Conservation (phyloP, 2,329 filamentous ascomycete genomes). For the Xylariaceae sp. region DNA sequence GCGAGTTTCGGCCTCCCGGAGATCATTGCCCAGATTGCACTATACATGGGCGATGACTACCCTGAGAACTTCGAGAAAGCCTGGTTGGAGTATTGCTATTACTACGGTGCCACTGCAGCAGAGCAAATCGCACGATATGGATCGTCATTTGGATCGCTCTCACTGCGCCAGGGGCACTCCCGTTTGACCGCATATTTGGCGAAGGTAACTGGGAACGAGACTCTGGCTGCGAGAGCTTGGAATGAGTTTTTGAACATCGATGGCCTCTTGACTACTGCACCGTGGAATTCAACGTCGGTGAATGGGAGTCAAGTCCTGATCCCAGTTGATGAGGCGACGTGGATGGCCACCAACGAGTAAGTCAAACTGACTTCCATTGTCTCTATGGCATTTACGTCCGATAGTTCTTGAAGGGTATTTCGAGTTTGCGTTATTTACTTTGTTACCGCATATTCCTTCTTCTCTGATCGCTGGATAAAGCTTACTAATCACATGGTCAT, state of each 20-base stretch:
- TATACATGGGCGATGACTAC: conserved; percentile 44
- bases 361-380: too few species aligned
- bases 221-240: conserved; percentile 52
- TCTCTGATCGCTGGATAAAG: too few species aligned
- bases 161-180: conserved; percentile 55
- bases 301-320: conserved; percentile 43
- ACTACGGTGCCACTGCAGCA: conserved; percentile 47
- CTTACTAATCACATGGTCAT: too few species aligned
- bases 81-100: conserved; percentile 60
- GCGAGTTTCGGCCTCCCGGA: conserved; percentile 59
- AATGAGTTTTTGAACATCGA: conserved; percentile 49
- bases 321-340: conserved; percentile 53
- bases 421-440: too few species aligned
- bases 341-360: conserved; percentile 54
- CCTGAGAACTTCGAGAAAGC: conserved; percentile 50
- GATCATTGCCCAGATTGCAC: conserved; percentile 53
- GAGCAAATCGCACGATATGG: conserved; percentile 56
- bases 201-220: conserved; percentile 40
- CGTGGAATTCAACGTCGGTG: conserved; percentile 40
- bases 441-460: too few species aligned
- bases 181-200: conserved; percentile 56
- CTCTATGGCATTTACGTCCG: too few species aligned
- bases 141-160: conserved; percentile 43
- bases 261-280: conserved; percentile 38
- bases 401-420: too few species aligned